Evolutionary conservation across 805 yeast species (phyloP).

Genomic region (Candida berthetii): DNA sequence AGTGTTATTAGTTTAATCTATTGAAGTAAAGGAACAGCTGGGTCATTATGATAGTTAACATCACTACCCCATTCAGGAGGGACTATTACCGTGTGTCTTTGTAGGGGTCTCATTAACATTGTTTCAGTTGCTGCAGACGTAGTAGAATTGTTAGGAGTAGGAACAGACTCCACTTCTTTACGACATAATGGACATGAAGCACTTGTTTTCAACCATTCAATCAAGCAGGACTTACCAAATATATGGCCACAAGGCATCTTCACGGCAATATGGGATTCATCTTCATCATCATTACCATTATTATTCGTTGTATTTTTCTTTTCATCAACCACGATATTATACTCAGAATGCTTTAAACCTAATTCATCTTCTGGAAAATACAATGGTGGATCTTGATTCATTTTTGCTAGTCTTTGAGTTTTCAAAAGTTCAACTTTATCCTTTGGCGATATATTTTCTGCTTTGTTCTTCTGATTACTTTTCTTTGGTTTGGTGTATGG

Average conservation of each 20-base stretch:
- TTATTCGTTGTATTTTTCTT: neutral
- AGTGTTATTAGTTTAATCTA: too few species aligned
- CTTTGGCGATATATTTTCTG: neutral
- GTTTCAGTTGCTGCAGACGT: constrained; percentile 4
- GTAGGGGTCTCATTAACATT: neutral
- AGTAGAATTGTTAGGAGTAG: neutral
- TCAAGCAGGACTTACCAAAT: constrained; percentile 78
- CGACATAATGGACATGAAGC: constrained; percentile 79
- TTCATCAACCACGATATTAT: neutral
- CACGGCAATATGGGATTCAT: constrained; percentile 51
- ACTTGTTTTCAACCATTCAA: constrained; percentile 72
- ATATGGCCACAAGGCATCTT: constrained; percentile 80
- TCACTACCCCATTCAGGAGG: constrained; percentile 15
- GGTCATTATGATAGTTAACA: constrained; percentile 11
- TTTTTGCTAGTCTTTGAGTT: neutral
- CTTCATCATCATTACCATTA: constrained; percentile 3
- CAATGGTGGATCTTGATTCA: constrained; percentile 12
- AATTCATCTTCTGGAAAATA: constrained; percentile 11
- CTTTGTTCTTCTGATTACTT: neutral
- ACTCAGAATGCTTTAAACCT: constrained; percentile 7
- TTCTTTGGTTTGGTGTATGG: constrained; percentile 1
- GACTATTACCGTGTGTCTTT: constrained; percentile 7
- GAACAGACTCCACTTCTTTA: constrained; percentile 15
- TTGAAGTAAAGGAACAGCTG: constrained; percentile 12
- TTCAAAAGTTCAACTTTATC: neutral